Percentiles rank a stretch among this genome's conserved stretches.
Conservation (phyloP, 352 stramenopile species). For the Peronospora belbahrii region DNA sequence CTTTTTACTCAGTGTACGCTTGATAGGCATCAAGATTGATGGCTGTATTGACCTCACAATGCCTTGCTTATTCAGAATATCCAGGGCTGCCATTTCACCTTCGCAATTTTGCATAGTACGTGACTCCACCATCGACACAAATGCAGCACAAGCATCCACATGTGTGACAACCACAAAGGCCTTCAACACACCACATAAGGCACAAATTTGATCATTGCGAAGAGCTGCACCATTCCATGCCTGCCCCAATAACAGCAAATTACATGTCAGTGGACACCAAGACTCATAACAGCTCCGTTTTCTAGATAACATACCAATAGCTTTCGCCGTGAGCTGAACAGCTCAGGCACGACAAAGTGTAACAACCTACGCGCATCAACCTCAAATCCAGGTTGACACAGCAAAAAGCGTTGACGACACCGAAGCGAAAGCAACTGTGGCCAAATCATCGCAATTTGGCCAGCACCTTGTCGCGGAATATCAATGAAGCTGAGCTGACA, state of each 20-base stretch:
- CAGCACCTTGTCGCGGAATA: conserved; percentile 16
- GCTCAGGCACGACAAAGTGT: conserved; percentile 57
- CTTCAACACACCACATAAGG: conserved; percentile 33
- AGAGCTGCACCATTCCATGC: conserved; percentile 66
- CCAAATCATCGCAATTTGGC: conserved; percentile 38
- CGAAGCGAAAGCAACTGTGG: conserved; percentile 40
- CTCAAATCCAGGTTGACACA: conserved; percentile 30
- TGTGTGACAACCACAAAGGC: conserved; percentile 32
- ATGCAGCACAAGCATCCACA: conserved; percentile 13
- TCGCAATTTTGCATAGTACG: conserved; percentile 34
- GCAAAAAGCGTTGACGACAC: conserved; percentile 56
- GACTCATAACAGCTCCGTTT: neutral
- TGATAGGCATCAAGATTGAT: conserved; percentile 22
- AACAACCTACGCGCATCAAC: conserved; percentile 45
- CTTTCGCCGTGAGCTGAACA: conserved; percentile 66
- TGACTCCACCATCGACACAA: conserved; percentile 25
- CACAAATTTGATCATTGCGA: conserved; percentile 31
- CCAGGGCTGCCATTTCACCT: conserved; percentile 30
- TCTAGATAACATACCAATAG: conserved; percentile 44
- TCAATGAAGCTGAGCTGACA: conserved; percentile 47
- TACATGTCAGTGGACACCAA: conserved; percentile 1
- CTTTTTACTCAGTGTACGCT: conserved; percentile 20
- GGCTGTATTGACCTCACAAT: conserved; percentile 22
- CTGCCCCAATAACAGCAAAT: conserved; percentile 17
- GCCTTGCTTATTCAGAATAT: conserved; percentile 33